Evolutionary conservation across 768 basidiomycete species (phyloP).

Genomic region (Candolleomyces efflorescens): DNA sequence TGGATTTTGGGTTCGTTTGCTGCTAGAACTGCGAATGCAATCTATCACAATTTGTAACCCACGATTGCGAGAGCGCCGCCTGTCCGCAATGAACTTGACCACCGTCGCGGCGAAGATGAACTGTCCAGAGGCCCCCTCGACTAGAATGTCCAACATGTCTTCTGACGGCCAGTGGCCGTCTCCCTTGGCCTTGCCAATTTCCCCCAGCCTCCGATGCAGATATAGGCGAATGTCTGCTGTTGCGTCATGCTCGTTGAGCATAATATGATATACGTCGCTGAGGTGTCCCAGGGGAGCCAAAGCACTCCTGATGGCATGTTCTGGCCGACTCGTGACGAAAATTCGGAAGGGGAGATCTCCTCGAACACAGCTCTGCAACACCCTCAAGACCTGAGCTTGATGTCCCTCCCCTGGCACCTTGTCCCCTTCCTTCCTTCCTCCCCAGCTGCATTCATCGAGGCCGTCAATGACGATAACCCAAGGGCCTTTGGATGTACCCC

Average conservation of each 20-base stretch:
- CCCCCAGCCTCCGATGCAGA: neutral
- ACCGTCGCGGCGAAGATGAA: slow-evolving; percentile 2
- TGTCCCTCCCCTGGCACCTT: neutral
- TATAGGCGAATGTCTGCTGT: neutral
- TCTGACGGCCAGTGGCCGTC: slow-evolving; percentile 2
- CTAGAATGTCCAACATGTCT: neutral
- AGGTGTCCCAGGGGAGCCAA: neutral
- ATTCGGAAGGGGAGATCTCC: neutral
- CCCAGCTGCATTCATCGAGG: slow-evolving; percentile 2
- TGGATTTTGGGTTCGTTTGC: neutral
- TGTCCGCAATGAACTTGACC: slow-evolving; percentile 1
- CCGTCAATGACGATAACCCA: neutral
- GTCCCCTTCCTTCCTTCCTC: too few species aligned
- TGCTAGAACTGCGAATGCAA: neutral
- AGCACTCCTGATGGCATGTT: neutral
- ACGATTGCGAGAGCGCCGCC: neutral
- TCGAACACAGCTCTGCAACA: neutral
- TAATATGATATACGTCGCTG: neutral
- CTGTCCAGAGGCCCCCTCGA: neutral
- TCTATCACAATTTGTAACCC: neutral
- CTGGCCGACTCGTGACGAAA: neutral
- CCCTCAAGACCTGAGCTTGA: slow-evolving; percentile 4
- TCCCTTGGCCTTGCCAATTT: neutral
- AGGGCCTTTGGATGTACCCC: neutral
- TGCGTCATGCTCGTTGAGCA: neutral